Base-by-base conservation (phyloP, 2,329 filamentous ascomycete species). In the Ceratocystis lukuohia region DNA sequence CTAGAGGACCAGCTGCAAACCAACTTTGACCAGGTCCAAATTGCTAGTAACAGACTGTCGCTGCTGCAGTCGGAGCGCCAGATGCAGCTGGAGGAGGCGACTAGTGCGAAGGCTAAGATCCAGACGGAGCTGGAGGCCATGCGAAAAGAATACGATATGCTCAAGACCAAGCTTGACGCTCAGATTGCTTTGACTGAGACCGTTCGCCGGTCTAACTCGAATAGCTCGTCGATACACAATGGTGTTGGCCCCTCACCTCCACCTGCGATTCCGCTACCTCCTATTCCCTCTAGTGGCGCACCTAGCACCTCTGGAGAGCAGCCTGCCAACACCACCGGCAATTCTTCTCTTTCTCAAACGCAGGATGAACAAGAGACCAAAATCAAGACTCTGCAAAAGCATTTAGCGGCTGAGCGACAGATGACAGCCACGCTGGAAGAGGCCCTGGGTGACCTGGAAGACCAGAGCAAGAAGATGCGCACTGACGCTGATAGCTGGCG, bases 331-430 rank as follows among this genome's bases (percentile, higher is more conserved):
- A 84, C 77, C 69, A 84, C 78, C 71, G 82, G 75, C 61, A 68
- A 76, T 61, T 80, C 87, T 50, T 80, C 78, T 64, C 83, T 87
- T 68, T 84, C 87, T 62, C 92, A 96, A 72, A 83, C 96, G 70
- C 85, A 93, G 68, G 93, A 97, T 73, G 94, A 99, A 71, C 92
- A 96, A 75, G 94, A 99, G 74, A 89, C 90, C 56, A 91, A 92
- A 69, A 95, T 99, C 73, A 87, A 89, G 68, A 95, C 91, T 5
- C 96, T 99, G 69, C 93, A 99, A 80, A 97, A 96, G 79, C 91
- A 97, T 73, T 83, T 99, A 28, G 88, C 89, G 70, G 94, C 94
- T 2, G 94, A 99, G 80, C 96, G 96, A 74, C 93, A 97, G 75
- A 86, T 99, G 68, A 99, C 93, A 0, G 88, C 90, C 61, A 97